Conservation (phyloP, 75 land plant genomes). For the Isoetes taiwanensis region DNA sequence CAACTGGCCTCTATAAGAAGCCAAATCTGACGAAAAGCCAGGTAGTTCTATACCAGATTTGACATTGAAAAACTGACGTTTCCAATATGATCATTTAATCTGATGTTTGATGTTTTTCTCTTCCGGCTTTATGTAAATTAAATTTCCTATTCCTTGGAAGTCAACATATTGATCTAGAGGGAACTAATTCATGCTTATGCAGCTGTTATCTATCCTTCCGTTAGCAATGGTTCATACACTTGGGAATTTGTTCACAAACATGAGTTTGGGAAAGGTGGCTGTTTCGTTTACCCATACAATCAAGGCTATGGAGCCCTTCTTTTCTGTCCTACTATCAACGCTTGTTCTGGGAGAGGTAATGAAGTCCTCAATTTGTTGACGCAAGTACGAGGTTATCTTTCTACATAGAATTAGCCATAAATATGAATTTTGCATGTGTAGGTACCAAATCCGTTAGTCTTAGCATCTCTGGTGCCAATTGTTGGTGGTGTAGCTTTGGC, state of each 20-base stretch:
- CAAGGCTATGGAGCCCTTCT: constrained; percentile 98
- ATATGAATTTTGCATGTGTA: constrained; percentile 10
- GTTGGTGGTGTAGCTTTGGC: constrained; percentile 96
- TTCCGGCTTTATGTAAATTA: no score
- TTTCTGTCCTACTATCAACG: constrained; percentile 87
- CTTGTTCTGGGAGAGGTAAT: constrained; percentile 87
- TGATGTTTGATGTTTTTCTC: no score
- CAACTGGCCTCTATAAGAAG: constrained; percentile 42
- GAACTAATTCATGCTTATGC: constrained; percentile 3
- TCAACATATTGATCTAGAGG: no score
- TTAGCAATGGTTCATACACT: constrained; percentile 77
- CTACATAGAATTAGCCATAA: not conserved
- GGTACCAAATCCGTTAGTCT: constrained; percentile 62
- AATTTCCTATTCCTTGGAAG: no score
- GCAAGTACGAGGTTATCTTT: no score
- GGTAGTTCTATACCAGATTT: constrained; percentile 24
- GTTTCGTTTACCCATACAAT: constrained; percentile 97
- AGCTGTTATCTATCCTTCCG: constrained; percentile 75
- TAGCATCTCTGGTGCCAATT: constrained; percentile 65
- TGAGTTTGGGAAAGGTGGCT: constrained; percentile 89
- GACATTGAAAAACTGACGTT: no score
- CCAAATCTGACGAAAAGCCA: constrained; percentile 46
- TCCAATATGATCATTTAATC: no score
- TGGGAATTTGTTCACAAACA: constrained; percentile 93
- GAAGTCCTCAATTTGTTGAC: no score